Percentiles rank a stretch among this genome's conserved stretches.
These are phyloP conservation scores for Fusarium sp. DNA, from an alignment of 2,329 filamentous ascomycete species.

Conservation along the genomic window DNA sequence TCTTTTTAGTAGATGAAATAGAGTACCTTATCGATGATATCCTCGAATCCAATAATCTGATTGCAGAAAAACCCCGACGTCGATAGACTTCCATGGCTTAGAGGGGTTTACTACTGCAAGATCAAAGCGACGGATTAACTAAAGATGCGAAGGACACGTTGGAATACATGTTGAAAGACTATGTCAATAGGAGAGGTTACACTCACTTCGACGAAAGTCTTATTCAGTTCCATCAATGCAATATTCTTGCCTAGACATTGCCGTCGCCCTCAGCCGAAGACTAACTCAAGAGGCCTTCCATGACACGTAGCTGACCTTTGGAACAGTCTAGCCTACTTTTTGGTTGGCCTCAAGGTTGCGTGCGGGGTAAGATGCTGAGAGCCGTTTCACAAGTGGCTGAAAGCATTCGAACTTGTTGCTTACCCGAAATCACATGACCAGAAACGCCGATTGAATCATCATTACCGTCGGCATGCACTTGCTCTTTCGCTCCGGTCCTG, in stretches of 20 bases:
- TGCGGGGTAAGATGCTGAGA: too few species aligned
- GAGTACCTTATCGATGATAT: background rate
- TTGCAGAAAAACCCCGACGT: background rate
- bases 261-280: background rate
- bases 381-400: too few species aligned
- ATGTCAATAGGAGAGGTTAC: too few species aligned
- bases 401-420: background rate
- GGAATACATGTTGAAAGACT: background rate
- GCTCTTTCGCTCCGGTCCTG: too few species aligned
- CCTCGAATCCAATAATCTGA: background rate
- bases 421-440: slow-evolving; percentile 8
- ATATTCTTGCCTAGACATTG: background rate
- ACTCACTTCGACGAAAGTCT: background rate
- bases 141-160: background rate
- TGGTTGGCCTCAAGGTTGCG: background rate
- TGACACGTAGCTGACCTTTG: background rate
- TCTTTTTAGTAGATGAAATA: too few species aligned
- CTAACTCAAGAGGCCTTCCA: slow-evolving; percentile 2
- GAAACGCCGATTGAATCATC: background rate
- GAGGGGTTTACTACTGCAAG: background rate
- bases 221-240: background rate
- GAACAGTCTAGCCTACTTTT: background rate
- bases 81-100: background rate
- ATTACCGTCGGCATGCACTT: background rate
- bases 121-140: background rate